Base-by-base conservation (phyloP, 2,329 filamentous ascomycete species). In the Didymella arachidicola region DNA sequence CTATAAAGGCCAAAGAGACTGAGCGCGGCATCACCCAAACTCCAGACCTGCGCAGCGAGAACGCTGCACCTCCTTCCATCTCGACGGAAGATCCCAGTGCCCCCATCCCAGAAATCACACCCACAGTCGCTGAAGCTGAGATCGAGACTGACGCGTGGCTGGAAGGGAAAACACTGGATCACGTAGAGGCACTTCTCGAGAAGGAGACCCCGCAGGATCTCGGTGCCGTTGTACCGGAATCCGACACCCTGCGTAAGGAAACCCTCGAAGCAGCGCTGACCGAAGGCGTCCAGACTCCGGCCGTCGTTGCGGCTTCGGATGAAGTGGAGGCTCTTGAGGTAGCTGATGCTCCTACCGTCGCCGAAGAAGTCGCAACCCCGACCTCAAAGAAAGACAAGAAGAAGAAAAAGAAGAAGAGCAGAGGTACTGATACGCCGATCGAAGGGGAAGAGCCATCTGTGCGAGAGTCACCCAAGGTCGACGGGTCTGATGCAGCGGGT, bases 321-420 rank as follows among this genome's bases (percentile, higher is more conserved):
- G 32, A 3, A 36, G 32, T 4, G 11, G 8, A 36, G 16, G 16
- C 16, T 1, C 0, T n/a, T 7, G 32, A 36, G n/a, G 14, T 36
- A 16, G 7, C 16, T 36, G 32, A 7, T 6, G 27, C 58, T n/a
- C 50, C 62, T 12, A n/a, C 30, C 16, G 57, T 43, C 19, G 64
- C 62, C 52, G 64, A 66, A 14, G 58, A 67, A n/a, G 60, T 57
- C 44, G 65, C 32, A n/a, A 43, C 38, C 3, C 52, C 48, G 7
- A 14, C 57, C 16, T 63, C 64, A 7, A 64, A 64, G 58, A 64
- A 66, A 18, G 57, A 60, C 12, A 61, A 66, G 44, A 67, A 69
- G 39, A 68, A 70, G 59, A 70, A 69, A 49, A 60, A 59, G 8
- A 70, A 66, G 57, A 70, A 68, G 57, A 41, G 51, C 14, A 64